phyloP scores from a whole-genome alignment of 1,284 basidiomycete genomes.

The Ustilago trichophora region DNA sequence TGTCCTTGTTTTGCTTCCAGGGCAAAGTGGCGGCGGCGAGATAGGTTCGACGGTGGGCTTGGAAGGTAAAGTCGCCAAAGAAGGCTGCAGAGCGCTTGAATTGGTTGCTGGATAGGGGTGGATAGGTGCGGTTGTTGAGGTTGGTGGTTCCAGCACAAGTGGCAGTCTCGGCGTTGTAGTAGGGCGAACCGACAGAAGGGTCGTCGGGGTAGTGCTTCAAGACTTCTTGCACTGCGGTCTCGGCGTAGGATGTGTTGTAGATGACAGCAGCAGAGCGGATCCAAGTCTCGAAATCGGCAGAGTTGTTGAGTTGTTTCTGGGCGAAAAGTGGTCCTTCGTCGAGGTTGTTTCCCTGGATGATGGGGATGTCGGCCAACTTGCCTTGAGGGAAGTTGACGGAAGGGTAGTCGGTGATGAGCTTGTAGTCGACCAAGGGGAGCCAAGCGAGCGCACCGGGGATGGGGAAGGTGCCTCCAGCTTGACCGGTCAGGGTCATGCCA shows the following conservation, averaged over 20 bases:
- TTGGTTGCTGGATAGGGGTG: conserved; percentile 22
- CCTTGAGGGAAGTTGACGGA: conserved; percentile 22
- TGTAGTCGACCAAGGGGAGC: conserved; percentile 39
- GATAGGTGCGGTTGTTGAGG: conserved; percentile 13
- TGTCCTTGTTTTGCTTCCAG: conserved; percentile 15
- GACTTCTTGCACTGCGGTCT: conserved; percentile 20
- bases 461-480: conserved; percentile 17
- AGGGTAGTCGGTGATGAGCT: conserved; percentile 43
- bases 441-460: conserved; percentile 27
- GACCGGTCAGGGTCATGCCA: neutral
- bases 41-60: conserved; percentile 26
- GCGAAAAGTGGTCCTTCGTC: conserved; percentile 44
- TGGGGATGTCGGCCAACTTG: conserved; percentile 39
- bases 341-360: conserved; percentile 43
- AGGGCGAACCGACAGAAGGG: conserved; percentile 28
- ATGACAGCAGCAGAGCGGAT: conserved; percentile 16
- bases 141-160: conserved; percentile 21
- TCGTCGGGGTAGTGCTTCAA: conserved; percentile 30
- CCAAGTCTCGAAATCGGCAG: conserved; percentile 21
- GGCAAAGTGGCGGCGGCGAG: conserved; percentile 1
- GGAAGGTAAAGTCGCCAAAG: conserved; percentile 43
- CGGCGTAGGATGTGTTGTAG: conserved; percentile 38
- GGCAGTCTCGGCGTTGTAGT: conserved; percentile 25
- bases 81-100: conserved; percentile 26
- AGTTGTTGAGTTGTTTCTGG: conserved; percentile 18